These are phyloP conservation scores for Coprinellus micaceus DNA, from an alignment of 768 basidiomycete species.

Conservation along the genomic window DNA sequence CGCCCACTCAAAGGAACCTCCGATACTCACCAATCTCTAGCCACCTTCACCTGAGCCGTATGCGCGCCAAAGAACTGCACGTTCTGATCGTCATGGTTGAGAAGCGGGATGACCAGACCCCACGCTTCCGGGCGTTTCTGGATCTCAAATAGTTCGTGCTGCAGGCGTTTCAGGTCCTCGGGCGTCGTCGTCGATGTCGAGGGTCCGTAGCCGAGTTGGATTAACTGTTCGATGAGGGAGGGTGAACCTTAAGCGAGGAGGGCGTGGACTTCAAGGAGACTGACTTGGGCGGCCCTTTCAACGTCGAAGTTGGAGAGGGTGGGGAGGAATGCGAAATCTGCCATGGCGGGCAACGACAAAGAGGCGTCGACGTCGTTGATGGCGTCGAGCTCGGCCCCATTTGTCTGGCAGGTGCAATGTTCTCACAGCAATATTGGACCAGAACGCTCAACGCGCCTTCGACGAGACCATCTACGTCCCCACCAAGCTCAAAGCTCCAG, in stretches of 20 bases:
- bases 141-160: conserved; percentile 72
- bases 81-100: conserved; percentile 68
- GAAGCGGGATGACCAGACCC: conserved; percentile 77
- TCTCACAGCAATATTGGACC: neutral
- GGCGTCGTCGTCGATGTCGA: conserved; percentile 43
- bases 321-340: conserved; percentile 13
- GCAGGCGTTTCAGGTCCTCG: conserved; percentile 59
- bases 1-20: neutral
- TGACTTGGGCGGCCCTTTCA: conserved; percentile 14
- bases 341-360: conserved; percentile 1
- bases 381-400: neutral
- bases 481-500: too few species aligned
- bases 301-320: conserved; percentile 14
- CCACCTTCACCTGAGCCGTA: conserved; percentile 90
- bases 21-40: conserved; percentile 75
- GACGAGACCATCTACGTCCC: too few species aligned
- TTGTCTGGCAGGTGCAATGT: neutral
- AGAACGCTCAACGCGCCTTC: too few species aligned
- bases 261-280: conserved; percentile 2
- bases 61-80: conserved; percentile 96
- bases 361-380: neutral
- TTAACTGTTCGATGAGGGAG: conserved; percentile 43
- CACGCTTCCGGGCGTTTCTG: conserved; percentile 78
- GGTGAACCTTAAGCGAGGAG: conserved; percentile 1
- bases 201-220: conserved; percentile 64